Conservation (phyloP, 331 rosid species). For the Stylosanthes scabra region DNA sequence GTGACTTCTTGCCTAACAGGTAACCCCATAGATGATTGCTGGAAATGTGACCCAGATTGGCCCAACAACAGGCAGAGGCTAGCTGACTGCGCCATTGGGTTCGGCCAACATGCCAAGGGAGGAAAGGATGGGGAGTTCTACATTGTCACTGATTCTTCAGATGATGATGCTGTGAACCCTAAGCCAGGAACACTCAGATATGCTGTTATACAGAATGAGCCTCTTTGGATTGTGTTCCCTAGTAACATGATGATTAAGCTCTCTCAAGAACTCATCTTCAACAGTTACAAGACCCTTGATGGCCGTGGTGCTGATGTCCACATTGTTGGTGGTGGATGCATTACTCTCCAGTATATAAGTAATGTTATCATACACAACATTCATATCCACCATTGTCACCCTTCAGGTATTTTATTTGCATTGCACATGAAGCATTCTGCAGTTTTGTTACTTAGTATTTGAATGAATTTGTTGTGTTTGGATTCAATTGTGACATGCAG, state of each 20-base stretch:
- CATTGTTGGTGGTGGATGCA: conserved; percentile 96
- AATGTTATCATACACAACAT: conserved; percentile 92
- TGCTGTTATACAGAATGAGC: conserved; percentile 80
- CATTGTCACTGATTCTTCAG: conserved; percentile 78
- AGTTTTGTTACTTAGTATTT: too few species aligned
- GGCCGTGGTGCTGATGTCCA: conserved; percentile 98
- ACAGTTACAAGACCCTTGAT: conserved; percentile 88
- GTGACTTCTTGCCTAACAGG: conserved; percentile 76
- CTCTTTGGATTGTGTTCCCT: conserved; percentile 94
- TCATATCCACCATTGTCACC: conserved; percentile 90
- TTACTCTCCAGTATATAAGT: conserved; percentile 87
- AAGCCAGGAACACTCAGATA: conserved; percentile 81
- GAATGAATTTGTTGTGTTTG: too few species aligned
- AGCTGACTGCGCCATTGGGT: conserved; percentile 94
- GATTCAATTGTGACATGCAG: conserved; percentile 37
- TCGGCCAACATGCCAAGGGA: conserved; percentile 93
- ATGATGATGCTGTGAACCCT: conserved; percentile 85
- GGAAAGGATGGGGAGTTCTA: conserved; percentile 88
- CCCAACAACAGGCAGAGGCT: conserved; percentile 81
- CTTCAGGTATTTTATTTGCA: conserved; percentile 58
- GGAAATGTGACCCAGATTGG: conserved; percentile 99
- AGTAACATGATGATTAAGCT: conserved; percentile 89
- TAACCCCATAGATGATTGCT: conserved; percentile 95
- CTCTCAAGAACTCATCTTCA: conserved; percentile 87
- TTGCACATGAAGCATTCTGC: too few species aligned